These are phyloP conservation scores for Achlya hypogyna DNA, from an alignment of 352 stramenopile species.

Conservation along the genomic window DNA sequence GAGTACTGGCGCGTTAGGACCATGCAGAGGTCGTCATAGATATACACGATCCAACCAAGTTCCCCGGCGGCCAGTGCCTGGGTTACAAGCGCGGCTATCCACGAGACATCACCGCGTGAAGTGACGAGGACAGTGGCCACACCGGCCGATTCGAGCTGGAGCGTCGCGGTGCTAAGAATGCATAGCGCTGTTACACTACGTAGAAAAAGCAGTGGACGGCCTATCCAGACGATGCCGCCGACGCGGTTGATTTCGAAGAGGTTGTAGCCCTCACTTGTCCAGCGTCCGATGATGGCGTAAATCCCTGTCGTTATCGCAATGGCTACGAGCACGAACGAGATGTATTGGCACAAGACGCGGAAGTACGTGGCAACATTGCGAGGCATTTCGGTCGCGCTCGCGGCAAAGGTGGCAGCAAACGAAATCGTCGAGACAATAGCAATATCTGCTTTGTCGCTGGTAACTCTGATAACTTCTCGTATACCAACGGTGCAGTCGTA, in stretches of 20 bases:
- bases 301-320: no score
- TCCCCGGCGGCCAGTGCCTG: not conserved
- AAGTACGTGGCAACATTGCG: not conserved
- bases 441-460: not conserved
- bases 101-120: not conserved
- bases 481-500: not conserved
- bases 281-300: no score
- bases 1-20: not conserved
- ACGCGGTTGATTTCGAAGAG: constrained; percentile 9
- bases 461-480: not conserved
- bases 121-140: not conserved
- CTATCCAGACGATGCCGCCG: not conserved
- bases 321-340: not conserved
- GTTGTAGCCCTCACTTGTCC: constrained; percentile 3
- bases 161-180: constrained; percentile 2
- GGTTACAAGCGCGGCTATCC: not conserved
- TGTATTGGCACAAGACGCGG: not conserved
- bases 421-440: not conserved
- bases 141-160: not conserved
- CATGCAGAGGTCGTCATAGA: not conserved
- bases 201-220: not conserved
- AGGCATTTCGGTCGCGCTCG: not conserved
- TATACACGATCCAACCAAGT: not conserved
- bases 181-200: not conserved
- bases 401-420: not conserved